A percentile compares a stretch with the other conserved stretches of the same genome.
These are phyloP conservation scores for Sphaerulina vaccinii DNA, from an alignment of 2,329 filamentous ascomycete genomes.

Conservation along the genomic window DNA sequence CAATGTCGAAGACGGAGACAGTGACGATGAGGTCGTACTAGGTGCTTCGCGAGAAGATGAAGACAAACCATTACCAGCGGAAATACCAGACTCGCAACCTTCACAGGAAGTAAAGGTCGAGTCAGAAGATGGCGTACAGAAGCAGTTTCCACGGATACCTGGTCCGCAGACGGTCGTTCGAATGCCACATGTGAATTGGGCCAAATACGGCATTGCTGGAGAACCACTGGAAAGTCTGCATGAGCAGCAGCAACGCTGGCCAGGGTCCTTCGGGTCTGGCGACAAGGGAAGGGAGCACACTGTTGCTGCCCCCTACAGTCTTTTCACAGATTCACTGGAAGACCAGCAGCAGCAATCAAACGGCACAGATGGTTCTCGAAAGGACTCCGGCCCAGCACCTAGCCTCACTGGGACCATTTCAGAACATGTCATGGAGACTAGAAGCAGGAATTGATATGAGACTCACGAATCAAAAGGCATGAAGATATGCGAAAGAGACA, in stretches of 20 bases:
- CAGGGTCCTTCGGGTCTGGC: constrained; percentile 39
- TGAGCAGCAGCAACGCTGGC: constrained; percentile 69
- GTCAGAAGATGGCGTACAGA: neutral
- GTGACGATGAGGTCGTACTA: constrained; percentile 29
- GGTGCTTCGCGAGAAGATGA: constrained; percentile 39
- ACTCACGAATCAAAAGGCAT: neutral
- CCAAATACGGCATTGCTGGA: constrained; percentile 87
- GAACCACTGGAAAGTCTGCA: constrained; percentile 82
- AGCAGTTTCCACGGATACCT: constrained; percentile 64
- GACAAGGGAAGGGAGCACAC: constrained; percentile 47
- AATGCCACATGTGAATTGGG: constrained; percentile 90
- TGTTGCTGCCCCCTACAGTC: constrained; percentile 60
- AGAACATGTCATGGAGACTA: constrained; percentile 35
- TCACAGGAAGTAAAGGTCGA: neutral
- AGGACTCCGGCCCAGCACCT: constrained; percentile 25
- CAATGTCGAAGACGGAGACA: constrained; percentile 33
- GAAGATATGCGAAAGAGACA: neutral
- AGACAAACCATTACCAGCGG: constrained; percentile 27
- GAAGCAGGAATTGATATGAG: constrained; percentile 21
- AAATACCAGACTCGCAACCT: constrained; percentile 30
- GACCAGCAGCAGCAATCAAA: constrained; percentile 13
- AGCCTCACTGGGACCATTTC: constrained; percentile 26
- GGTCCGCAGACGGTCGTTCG: constrained; percentile 78
- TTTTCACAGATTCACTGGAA: constrained; percentile 52
- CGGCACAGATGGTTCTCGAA: constrained; percentile 15